Conservation (phyloP, 495 filamentous ascomycete species). For the Penicilliopsis zonata region DNA sequence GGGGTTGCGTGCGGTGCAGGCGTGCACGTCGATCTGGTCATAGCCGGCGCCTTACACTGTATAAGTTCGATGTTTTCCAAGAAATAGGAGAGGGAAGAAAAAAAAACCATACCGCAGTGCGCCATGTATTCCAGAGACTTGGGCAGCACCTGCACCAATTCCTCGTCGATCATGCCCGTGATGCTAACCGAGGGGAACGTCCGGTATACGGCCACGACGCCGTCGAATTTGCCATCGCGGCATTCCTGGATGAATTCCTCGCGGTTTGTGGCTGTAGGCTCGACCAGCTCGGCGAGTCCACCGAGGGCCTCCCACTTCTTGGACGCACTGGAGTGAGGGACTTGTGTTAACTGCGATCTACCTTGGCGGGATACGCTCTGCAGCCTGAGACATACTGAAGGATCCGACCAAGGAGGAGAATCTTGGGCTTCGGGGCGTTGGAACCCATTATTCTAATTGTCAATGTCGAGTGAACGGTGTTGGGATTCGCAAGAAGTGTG, state of each 20-base stretch:
- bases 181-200: conserved; percentile 56
- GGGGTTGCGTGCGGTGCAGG: conserved; percentile 47
- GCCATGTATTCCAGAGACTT: conserved; percentile 39
- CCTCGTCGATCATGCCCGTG: conserved; percentile 59
- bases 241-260: conserved; percentile 65
- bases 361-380: background rate
- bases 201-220: conserved; percentile 58
- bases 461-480: too few relatives aligned
- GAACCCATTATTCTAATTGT: conserved; percentile 13
- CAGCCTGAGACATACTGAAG: conserved; percentile 31
- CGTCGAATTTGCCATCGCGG: conserved; percentile 52
- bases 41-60: conserved; percentile 77
- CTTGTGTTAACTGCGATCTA: background rate
- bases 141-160: conserved; percentile 50
- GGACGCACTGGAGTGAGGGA: conserved; percentile 18
- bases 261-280: conserved; percentile 40
- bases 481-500: too few relatives aligned
- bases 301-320: conserved; percentile 38
- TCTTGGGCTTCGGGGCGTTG: conserved; percentile 25
- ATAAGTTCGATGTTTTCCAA: background rate
- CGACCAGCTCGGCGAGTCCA: conserved; percentile 36
- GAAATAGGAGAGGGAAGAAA: background rate
- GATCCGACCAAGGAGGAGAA: conserved; percentile 45
- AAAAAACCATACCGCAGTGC: conserved; percentile 34
- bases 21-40: conserved; percentile 63